Conservation (phyloP, 352 stramenopile species). For the Phytophthora kernoviae region DNA sequence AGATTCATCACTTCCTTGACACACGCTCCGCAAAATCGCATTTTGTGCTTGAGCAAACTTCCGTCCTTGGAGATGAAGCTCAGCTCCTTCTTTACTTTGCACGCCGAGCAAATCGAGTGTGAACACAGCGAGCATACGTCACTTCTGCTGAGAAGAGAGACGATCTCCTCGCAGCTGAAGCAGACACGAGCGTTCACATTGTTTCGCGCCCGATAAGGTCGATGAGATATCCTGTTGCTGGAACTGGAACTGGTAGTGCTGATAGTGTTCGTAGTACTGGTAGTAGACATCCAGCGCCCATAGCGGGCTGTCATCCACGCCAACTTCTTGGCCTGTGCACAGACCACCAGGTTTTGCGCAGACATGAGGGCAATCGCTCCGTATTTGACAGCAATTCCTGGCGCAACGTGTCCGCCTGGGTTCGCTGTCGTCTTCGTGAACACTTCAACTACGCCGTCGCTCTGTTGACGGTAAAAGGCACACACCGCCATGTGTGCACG, state of each 20-base stretch:
- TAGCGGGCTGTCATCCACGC: constrained; percentile 35
- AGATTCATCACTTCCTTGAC: constrained; percentile 8
- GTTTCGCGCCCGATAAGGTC: background rate
- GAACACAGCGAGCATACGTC: constrained; percentile 26
- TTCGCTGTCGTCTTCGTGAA: constrained; percentile 36
- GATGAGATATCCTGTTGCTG: background rate
- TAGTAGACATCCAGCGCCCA: constrained; percentile 10
- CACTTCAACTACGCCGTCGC: constrained; percentile 29
- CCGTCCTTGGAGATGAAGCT: constrained; percentile 18
- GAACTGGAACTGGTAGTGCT: constrained; percentile 24
- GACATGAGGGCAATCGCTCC: constrained; percentile 19
- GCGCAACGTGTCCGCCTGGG: constrained; percentile 18
- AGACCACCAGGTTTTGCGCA: constrained; percentile 34
- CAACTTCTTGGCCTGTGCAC: constrained; percentile 56
- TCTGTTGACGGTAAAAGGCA: constrained; percentile 41
- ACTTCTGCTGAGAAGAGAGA: constrained; percentile 20
- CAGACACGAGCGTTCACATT: constrained; percentile 13
- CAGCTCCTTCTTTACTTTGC: constrained; percentile 27
- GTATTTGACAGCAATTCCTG: constrained; percentile 21
- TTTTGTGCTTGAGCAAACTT: constrained; percentile 20
- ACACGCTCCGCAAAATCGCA: constrained; percentile 24
- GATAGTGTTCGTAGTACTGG: constrained; percentile 1
- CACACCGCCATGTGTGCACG: constrained; percentile 39
- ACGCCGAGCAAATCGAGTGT: constrained; percentile 26
- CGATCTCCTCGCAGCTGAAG: constrained; percentile 18